Percentiles rank a stretch among this genome's conserved stretches.
Conservation (phyloP, 1,284 basidiomycete genomes). For the Kwoniella shivajii region DNA sequence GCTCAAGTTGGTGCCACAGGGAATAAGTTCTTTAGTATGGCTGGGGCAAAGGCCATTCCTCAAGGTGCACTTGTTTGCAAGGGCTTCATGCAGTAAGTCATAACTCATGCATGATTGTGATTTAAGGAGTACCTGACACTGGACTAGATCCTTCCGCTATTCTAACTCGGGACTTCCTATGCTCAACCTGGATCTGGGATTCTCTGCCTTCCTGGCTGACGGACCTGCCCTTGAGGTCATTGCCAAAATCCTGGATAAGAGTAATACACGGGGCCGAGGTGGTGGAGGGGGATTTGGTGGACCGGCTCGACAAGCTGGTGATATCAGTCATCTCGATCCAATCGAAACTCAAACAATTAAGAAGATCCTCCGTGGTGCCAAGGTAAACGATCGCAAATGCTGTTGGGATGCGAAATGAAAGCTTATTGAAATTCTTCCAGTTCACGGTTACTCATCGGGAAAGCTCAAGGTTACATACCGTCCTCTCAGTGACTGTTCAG, state of each 20-base stretch:
- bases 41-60: conserved; percentile 35
- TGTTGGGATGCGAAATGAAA: not conserved
- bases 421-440: conserved; percentile 8
- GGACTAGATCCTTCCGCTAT: conserved; percentile 43
- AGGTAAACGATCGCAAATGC: conserved; percentile 20
- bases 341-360: conserved; percentile 32
- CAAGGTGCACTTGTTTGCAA: conserved; percentile 46
- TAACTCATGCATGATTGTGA: not conserved
- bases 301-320: conserved; percentile 2
- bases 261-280: conserved; percentile 9
- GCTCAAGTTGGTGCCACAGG: conserved; percentile 46
- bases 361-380: conserved; percentile 38
- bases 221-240: conserved; percentile 48
- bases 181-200: conserved; percentile 48
- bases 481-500: conserved; percentile 37
- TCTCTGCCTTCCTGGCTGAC: conserved; percentile 48
- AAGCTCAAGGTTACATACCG: conserved; percentile 40
- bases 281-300: conserved; percentile 11
- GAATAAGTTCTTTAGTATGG: conserved; percentile 46
- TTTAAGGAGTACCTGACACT: not conserved
- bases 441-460: conserved; percentile 44
- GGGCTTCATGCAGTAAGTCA: conserved; percentile 48
- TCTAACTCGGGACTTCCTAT: conserved; percentile 38
- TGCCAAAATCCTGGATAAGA: conserved; percentile 32
- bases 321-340: conserved; percentile 19